Percentiles rank a stretch among this genome's conserved stretches.
These are phyloP conservation scores for Nicotiana sylvestris DNA, from an alignment of 257 asterid genomes.

Conservation along the genomic window DNA sequence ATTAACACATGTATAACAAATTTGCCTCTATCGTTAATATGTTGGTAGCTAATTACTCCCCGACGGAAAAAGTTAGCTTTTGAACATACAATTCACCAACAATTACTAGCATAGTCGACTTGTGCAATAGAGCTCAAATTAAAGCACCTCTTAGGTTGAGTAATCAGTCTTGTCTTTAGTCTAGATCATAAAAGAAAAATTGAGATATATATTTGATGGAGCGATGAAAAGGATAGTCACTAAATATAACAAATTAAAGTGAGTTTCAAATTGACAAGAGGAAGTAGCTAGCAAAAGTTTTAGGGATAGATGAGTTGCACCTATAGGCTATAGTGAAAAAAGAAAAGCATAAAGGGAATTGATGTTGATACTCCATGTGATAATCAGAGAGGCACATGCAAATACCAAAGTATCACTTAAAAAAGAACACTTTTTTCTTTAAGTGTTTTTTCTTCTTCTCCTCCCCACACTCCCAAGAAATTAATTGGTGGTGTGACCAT, in stretches of 20 bases:
- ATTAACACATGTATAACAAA: no score
- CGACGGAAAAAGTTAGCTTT: no score
- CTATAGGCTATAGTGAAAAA: constrained; percentile 14
- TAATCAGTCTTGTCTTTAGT: neutral
- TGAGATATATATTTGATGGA: neutral
- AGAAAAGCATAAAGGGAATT: constrained; percentile 28
- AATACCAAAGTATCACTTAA: constrained; percentile 16
- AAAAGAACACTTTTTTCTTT: neutral
- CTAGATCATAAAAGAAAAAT: neutral
- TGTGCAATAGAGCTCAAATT: neutral
- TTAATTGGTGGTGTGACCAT: constrained; percentile 27
- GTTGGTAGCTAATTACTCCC: no score
- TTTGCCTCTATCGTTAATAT: no score
- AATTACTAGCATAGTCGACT: neutral
- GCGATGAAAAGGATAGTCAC: neutral
- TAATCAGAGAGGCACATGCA: constrained; percentile 49
- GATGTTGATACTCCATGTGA: constrained; percentile 35
- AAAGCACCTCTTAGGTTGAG: neutral
- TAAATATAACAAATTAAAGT: constrained; percentile 8
- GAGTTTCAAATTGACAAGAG: constrained; percentile 1
- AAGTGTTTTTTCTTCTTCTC: neutral
- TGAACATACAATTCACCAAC: no score
- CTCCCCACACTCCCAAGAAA: constrained; percentile 18
- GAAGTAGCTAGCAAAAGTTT: neutral
- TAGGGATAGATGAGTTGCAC: constrained; percentile 30